Evolutionary conservation across 768 basidiomycete species (phyloP).

Genomic region (Dendrothele bispora): DNA sequence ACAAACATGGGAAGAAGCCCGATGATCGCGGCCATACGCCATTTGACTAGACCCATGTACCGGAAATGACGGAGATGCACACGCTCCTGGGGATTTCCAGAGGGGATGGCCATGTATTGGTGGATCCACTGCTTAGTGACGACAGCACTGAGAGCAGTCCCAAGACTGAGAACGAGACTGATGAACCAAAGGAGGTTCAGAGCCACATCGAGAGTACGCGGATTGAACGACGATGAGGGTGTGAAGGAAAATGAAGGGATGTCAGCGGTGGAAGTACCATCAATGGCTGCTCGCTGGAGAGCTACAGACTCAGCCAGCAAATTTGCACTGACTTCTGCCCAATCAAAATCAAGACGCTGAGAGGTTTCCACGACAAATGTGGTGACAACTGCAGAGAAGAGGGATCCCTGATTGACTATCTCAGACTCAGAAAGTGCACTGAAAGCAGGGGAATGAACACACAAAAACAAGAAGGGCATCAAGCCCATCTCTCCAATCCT

Average conservation of each 20-base stretch:
- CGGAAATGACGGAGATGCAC: constrained; percentile 7
- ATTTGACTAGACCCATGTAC: constrained; percentile 6
- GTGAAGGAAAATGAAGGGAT: not conserved
- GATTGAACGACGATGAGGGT: not conserved
- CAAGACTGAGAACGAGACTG: constrained; percentile 4
- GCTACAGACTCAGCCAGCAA: constrained; percentile 1
- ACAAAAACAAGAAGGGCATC: no score
- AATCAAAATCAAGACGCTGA: not conserved
- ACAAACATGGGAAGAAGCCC: constrained; percentile 14
- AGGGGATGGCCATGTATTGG: not conserved
- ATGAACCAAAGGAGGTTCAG: constrained; percentile 8
- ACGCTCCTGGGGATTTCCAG: constrained; percentile 3
- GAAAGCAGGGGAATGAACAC: no score
- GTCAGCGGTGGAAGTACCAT: not conserved
- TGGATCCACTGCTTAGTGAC: constrained; percentile 10
- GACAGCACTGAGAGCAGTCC: not conserved
- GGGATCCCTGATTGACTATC: no score
- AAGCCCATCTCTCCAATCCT: no score
- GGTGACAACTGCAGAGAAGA: constrained; percentile 11
- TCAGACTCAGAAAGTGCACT: no score
- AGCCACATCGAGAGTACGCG: not conserved
- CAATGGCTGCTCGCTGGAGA: constrained; percentile 5
- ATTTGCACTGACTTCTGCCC: not conserved
- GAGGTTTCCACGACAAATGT: constrained; percentile 5
- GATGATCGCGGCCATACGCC: constrained; percentile 9